Evolutionary conservation across 2,329 filamentous ascomycete species (phyloP).

Genomic region (Fusarium sp.): DNA sequence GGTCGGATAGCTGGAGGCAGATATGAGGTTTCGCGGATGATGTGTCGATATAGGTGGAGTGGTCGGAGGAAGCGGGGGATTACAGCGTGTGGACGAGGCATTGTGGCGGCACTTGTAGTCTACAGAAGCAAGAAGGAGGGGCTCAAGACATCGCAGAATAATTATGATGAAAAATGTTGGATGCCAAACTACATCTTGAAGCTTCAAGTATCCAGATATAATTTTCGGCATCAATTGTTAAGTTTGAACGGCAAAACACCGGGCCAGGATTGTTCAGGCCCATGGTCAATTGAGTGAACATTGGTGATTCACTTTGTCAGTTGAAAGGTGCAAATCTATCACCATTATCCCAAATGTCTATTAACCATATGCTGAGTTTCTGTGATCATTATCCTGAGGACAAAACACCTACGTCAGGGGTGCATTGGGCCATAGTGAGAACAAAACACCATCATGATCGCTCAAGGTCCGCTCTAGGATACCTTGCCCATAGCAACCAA

Average conservation of each 20-base stretch:
- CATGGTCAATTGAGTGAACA: not conserved
- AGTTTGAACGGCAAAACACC: constrained; percentile 31
- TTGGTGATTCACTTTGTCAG: not conserved
- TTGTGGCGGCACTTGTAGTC: constrained; percentile 20
- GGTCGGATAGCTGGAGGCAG: constrained; percentile 65
- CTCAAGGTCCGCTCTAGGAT: not conserved
- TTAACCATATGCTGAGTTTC: not conserved
- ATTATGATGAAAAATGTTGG: not conserved
- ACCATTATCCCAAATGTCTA: not conserved
- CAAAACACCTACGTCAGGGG: not conserved
- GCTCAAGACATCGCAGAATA: constrained; percentile 17
- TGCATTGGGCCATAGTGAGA: not conserved
- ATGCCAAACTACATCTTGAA: not conserved
- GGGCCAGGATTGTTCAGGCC: constrained; percentile 8
- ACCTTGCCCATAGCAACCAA: not conserved
- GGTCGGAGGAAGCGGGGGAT: constrained; percentile 46
- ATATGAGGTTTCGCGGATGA: constrained; percentile 72
- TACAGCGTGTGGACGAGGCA: constrained; percentile 49
- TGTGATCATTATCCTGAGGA: not conserved
- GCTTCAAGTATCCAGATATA: not conserved
- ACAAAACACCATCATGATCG: not conserved
- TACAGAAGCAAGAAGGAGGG: not conserved
- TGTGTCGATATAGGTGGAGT: constrained; percentile 65
- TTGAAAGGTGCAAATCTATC: not conserved
- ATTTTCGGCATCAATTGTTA: constrained; percentile 12